Conservation (phyloP, 2,329 filamentous ascomycete species). For the Alternaria arbusti region DNA sequence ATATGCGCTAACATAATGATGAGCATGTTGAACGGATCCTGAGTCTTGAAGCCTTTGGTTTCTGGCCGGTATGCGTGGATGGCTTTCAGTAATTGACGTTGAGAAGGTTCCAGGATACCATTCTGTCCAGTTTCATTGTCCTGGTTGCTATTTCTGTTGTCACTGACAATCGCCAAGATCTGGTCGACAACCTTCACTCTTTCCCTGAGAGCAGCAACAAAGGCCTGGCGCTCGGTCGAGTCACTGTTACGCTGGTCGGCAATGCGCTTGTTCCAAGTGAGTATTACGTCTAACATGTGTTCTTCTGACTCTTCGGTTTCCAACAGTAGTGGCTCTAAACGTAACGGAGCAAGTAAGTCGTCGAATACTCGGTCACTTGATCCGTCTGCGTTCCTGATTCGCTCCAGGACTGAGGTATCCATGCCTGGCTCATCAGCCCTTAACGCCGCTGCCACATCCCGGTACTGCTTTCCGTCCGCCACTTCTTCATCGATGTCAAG, state of each 20-base stretch:
- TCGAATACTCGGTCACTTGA: slow-evolving; percentile 15
- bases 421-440: not conserved
- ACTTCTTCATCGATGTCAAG: not conserved
- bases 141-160: not conserved
- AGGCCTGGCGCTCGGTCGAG: not conserved
- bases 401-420: slow-evolving; percentile 18
- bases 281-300: slow-evolving; percentile 21
- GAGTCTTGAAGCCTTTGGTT: slow-evolving; percentile 16
- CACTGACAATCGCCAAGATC: not conserved
- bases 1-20: slow-evolving; percentile 25
- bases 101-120: slow-evolving; percentile 9
- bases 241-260: not conserved
- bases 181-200: slow-evolving; percentile 2
- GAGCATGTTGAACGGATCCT: slow-evolving; percentile 20
- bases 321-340: not conserved
- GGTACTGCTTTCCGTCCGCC: not conserved
- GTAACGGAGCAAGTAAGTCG: slow-evolving; percentile 28
- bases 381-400: slow-evolving; percentile 19
- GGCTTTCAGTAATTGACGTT: slow-evolving; percentile 13
- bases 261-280: slow-evolving; percentile 25
- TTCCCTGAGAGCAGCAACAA: slow-evolving; percentile 13
- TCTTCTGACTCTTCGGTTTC: slow-evolving; percentile 16
- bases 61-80: slow-evolving; percentile 29
- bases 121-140: not conserved
- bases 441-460: not conserved